Conservation (phyloP, 768 basidiomycete species). For the Amylocystis lapponica region DNA sequence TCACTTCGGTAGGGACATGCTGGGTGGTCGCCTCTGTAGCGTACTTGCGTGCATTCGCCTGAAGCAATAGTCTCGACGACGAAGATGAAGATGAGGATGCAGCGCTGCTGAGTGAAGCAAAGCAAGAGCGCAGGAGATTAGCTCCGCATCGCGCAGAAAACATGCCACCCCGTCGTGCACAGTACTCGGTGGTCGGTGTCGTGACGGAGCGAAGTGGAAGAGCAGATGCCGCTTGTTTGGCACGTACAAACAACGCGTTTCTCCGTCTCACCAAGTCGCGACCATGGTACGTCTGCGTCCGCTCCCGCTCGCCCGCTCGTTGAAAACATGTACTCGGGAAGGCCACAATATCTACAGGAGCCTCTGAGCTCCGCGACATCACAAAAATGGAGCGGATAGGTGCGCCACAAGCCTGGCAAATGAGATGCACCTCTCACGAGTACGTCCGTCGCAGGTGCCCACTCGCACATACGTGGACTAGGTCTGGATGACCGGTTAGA, state of each 20-base stretch:
- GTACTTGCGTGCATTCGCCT: constrained; percentile 23
- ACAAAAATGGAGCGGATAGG: constrained; percentile 94
- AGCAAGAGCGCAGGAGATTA: constrained; percentile 34
- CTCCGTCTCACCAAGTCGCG: constrained; percentile 13
- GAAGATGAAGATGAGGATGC: constrained; percentile 16
- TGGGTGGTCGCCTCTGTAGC: constrained; percentile 30
- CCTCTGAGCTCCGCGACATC: constrained; percentile 77
- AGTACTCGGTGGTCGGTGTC: constrained; percentile 11
- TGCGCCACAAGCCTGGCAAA: constrained; percentile 19
- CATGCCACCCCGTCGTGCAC: constrained; percentile 25
- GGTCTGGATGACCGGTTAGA: constrained; percentile 91
- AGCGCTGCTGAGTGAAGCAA: constrained; percentile 19
- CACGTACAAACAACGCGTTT: constrained; percentile 29
- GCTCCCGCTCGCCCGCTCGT: not conserved
- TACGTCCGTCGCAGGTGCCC: constrained; percentile 53
- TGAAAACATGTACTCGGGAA: constrained; percentile 32
- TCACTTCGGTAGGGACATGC: constrained; percentile 27
- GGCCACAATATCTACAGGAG: constrained; percentile 71
- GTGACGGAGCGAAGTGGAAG: constrained; percentile 8
- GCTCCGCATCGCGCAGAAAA: constrained; percentile 40
- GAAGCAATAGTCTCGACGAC: constrained; percentile 4
- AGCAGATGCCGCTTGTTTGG: constrained; percentile 23
- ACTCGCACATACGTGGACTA: constrained; percentile 93
- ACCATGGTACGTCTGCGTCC: constrained; percentile 21
- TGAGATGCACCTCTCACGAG: not conserved